Evolutionary conservation across 2,329 filamentous ascomycete genomes (phyloP), one percentile per base, ranked within the genome.

Genomic region (Didymella exigua): DNA sequence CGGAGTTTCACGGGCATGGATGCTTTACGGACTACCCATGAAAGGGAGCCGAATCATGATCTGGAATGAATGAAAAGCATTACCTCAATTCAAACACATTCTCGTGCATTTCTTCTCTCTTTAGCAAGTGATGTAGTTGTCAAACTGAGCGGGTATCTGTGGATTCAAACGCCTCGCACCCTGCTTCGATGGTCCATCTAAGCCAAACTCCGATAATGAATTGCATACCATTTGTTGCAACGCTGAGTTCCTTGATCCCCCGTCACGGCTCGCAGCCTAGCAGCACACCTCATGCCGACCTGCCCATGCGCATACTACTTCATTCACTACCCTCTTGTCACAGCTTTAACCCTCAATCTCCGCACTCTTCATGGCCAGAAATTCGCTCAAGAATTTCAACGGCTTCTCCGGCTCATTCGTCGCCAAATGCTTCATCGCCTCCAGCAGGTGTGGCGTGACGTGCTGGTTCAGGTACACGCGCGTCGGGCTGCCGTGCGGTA

Each of bases 381-480:
- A 82, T 45, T 82, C 78, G 16, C 76, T 74, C 50, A 82, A 63
- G 73, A 76, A 82, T 60, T 77, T 74, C 52, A 82, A 59, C 52
- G 80, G 80, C 65, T 82, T 82, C 59, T 82, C 79, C 0, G 80
- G 80, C 75, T 81, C 79, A 46, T 76, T 68, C n/a, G 76, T 75
- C 16, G 76, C 79, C 41, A 82, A 56, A 66, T 78, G 76, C 70
- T 82, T 82, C 79, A 82, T 81, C 5, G 77, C 80, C 65, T 82
- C 80, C 36, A 82, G 67, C 65, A 82, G 60, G 67, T 81, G 75
- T 49, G 79, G 80, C 37, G 79, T 82, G 29, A 82, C 73, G 60
- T 81, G 71, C 62, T 76, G 71, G 57, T 82, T 82, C 59, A 82
- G 62, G 60, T 80, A 82, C 41, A 81, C 75, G 10, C 80, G 67